Base-by-base conservation (phyloP, 2,329 filamentous ascomycete genomes). In the Sclerotinia borealis region DNA sequence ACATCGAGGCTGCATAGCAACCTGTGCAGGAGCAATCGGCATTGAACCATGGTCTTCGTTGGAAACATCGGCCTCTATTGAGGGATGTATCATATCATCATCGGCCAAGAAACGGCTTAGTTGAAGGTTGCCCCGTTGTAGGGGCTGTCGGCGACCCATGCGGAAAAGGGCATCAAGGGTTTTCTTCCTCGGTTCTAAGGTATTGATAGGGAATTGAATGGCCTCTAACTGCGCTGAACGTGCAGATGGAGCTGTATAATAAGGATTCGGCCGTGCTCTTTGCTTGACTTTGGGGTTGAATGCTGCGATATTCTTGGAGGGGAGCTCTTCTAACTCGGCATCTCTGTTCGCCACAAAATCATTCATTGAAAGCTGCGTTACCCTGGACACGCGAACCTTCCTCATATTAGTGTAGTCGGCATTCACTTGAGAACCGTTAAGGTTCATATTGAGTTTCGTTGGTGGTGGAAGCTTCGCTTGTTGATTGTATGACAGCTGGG, bases 211-310 rank as follows among this genome's bases (percentile, higher is more conserved):
- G 66, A 71, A 71, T 9, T 73, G 73, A 27, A 69, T 75, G 36
- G 76, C 78, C 69, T 88, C 85, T 11, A 88, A 75, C 66, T 86
- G 84, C 6, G 85, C 85, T 25, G 82, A 83, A 59, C 83, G 68
- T 60, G 61, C 64, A 19, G 61, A 19, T 51, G 63, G 52, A 29
- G 63, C 34, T 75, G 13, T 67, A 70, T 48, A 48, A 61, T 51
- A 64, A 64, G 39, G 64, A 64, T 67, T 64, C 61, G 64, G 59
- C 49, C 69, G 45, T 19, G 29, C 3, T 11, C 27, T 45, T n/a
- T 9, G 36, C 25, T 50, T 41, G 19, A 19, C 34, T 15, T 45
- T 61, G 19, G 7, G 25, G 19, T 5, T 54, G 47, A 34, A 17
- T 17, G 39, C 50, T 60, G 10, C 17, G 47, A 27, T 29, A 25